Evolutionary conservation across 768 basidiomycete genomes (phyloP).

Genomic region (Candolleomyces aberdarensis): DNA sequence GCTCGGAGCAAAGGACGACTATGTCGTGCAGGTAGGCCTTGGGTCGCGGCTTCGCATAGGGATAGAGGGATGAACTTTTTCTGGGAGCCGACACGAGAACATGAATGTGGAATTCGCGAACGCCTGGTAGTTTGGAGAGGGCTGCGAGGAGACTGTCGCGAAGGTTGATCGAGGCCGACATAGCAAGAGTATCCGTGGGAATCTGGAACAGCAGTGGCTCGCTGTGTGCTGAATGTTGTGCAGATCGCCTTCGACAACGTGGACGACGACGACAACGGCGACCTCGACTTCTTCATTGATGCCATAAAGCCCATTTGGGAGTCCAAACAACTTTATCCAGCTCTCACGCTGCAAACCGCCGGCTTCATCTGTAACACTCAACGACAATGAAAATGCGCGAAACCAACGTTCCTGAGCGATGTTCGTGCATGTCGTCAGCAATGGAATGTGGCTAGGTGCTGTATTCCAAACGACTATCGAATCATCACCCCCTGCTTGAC

Average conservation of each 20-base stretch:
- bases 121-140: slow-evolving; percentile 57
- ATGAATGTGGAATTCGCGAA: slow-evolving; percentile 71
- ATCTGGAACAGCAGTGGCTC: not conserved
- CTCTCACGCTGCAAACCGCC: slow-evolving; percentile 3
- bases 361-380: not conserved
- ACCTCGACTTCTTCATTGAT: not conserved
- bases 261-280: slow-evolving; percentile 1
- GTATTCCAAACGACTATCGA: too few relatives aligned
- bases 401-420: not conserved
- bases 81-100: slow-evolving; percentile 67
- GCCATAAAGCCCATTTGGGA: not conserved
- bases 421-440: too few relatives aligned
- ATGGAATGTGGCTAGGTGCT: too few relatives aligned
- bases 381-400: not conserved
- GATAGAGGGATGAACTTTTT: slow-evolving; percentile 69
- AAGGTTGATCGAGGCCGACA: slow-evolving; percentile 33
- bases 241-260: not conserved
- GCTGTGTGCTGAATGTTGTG: slow-evolving; percentile 1
- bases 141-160: slow-evolving; percentile 60
- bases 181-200: not conserved
- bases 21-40: slow-evolving; percentile 73
- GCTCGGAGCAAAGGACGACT: slow-evolving; percentile 71
- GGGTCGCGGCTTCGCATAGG: slow-evolving; percentile 66
- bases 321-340: not conserved
- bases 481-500: too few relatives aligned